These are phyloP conservation scores for Micractinium conductrix DNA, from an alignment of 139 green algal species.

Conservation along the genomic window DNA sequence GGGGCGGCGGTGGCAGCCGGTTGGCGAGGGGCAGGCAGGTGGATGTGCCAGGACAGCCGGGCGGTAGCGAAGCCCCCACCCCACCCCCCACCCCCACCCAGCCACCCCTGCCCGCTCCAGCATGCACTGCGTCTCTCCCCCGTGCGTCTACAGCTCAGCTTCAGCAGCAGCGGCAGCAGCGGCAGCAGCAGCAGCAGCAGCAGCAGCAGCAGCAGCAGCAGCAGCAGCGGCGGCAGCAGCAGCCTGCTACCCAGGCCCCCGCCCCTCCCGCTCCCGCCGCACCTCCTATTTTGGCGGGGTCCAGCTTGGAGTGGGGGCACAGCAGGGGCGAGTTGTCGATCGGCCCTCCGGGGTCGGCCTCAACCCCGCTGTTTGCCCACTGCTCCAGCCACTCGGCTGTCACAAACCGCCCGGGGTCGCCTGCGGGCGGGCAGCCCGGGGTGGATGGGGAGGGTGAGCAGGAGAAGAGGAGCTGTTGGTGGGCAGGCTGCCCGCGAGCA, in stretches of 20 bases:
- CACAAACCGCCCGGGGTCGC: constrained; percentile 47
- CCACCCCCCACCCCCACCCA: no score
- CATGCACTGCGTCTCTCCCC: no score
- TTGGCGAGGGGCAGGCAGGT: neutral
- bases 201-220: no score
- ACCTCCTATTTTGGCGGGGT: constrained; percentile 49
- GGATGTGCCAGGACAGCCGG: neutral
- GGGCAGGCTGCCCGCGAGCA: no score
- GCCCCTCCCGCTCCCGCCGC: neutral
- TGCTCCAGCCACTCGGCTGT: constrained; percentile 45
- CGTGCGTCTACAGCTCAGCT: no score
- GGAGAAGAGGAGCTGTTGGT: neutral
- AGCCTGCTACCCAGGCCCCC: neutral
- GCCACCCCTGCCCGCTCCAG: no score
- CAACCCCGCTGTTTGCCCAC: constrained; percentile 50
- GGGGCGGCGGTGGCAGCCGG: neutral
- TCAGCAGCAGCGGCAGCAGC: no score
- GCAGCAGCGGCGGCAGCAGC: no score
- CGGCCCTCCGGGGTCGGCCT: constrained; percentile 19
- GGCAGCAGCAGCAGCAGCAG: no score
- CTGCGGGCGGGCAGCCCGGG: neutral
- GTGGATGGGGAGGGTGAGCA: neutral
- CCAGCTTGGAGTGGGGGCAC: constrained; percentile 64
- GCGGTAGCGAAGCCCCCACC: no score
- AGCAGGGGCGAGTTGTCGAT: constrained; percentile 64